These are phyloP conservation scores for Ceratonia siliqua DNA, from an alignment of 306 rosid species.

Conservation along the genomic window DNA sequence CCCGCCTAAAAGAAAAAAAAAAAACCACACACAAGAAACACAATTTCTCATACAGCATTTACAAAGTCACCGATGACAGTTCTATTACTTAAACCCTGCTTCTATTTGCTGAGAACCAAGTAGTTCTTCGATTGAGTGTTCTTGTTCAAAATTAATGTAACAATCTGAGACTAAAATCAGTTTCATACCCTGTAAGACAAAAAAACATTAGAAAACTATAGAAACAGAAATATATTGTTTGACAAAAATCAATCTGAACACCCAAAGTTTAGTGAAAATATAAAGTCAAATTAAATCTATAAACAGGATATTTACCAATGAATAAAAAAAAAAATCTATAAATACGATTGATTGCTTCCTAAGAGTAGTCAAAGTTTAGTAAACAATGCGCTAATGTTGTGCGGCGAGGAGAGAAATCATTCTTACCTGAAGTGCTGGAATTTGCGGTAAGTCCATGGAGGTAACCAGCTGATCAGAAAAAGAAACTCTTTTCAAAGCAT, in stretches of 20 bases:
- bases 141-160: conserved; percentile 70
- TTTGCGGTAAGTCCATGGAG: conserved; percentile 73
- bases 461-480: conserved; percentile 74
- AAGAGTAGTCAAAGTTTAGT: too few species aligned
- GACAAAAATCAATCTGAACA: conserved; percentile 3
- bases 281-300: background rate
- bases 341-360: conserved; percentile 22
- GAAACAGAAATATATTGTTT: conserved; percentile 13
- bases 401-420: background rate
- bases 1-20: too few species aligned
- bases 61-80: background rate
- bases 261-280: background rate
- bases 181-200: conserved; percentile 66
- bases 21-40: background rate
- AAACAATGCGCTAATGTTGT: background rate
- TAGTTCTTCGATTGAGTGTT: conserved; percentile 14
- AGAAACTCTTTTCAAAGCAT: conserved; percentile 81
- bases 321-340: background rate
- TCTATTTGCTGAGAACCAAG: conserved; percentile 1
- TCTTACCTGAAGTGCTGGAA: conserved; percentile 56
- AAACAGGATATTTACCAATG: conserved; percentile 11
- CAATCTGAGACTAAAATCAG: conserved; percentile 80
- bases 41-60: background rate
- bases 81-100: background rate
- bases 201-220: background rate